Percentiles rank a stretch among this genome's conserved stretches.
These are phyloP conservation scores for Globisporangium cederbergense DNA, from an alignment of 352 stramenopile species.

Conservation along the genomic window DNA sequence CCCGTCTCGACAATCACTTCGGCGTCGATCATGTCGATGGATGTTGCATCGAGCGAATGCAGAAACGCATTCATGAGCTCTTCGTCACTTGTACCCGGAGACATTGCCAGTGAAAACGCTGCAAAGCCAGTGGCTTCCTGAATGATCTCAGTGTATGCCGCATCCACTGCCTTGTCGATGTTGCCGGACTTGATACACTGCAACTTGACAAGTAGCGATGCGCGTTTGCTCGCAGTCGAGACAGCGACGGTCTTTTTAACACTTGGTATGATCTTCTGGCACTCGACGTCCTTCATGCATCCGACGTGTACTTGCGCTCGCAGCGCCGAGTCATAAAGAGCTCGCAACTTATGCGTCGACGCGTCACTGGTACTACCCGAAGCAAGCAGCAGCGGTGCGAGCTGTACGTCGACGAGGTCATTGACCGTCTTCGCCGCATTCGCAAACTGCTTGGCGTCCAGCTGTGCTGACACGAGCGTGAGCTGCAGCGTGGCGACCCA, in stretches of 20 bases:
- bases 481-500: conserved; percentile 71
- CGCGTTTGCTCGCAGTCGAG: conserved; percentile 32
- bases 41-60: conserved; percentile 24
- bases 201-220: conserved; percentile 52
- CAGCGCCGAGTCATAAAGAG: conserved; percentile 66
- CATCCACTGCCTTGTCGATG: conserved; percentile 29
- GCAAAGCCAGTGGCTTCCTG: conserved; percentile 49
- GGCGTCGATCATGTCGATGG: conserved; percentile 36
- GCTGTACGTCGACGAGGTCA: conserved; percentile 63
- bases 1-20: conserved; percentile 58
- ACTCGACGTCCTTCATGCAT: conserved; percentile 72
- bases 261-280: conserved; percentile 65
- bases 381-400: conserved; percentile 28
- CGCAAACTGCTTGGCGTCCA: conserved; percentile 62
- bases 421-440: conserved; percentile 57
- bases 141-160: conserved; percentile 60
- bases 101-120: conserved; percentile 36
- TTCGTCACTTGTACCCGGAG: neutral
- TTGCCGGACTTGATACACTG: conserved; percentile 63
- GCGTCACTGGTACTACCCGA: conserved; percentile 16
- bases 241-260: conserved; percentile 39
- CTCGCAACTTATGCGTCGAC: conserved; percentile 21
- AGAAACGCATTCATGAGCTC: conserved; percentile 20
- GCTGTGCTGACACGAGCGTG: conserved; percentile 58
- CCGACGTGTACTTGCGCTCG: conserved; percentile 67